phyloP scores from a whole-genome alignment of 148 eudicot species.

The Chenopodium suecicum region DNA sequence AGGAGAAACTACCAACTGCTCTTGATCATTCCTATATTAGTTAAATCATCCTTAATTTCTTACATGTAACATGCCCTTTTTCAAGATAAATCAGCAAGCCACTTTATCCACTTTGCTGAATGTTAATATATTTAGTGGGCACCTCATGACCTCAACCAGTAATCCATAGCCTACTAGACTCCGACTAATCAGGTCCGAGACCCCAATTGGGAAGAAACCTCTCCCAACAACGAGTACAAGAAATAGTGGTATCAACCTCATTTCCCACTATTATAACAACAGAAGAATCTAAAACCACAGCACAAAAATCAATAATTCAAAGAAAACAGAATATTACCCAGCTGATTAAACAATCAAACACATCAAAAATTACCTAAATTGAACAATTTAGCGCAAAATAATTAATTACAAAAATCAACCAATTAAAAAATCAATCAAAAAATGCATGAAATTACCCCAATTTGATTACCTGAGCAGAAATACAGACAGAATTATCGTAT shows the following conservation, averaged over 20 bases:
- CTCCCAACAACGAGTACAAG: no score
- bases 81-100: neutral
- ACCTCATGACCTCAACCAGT: neutral
- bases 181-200: no score
- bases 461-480: slow-evolving; percentile 20
- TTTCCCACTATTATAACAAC: neutral
- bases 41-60: neutral
- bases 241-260: neutral
- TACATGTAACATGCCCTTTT: neutral
- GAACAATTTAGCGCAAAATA: neutral
- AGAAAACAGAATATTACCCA: neutral
- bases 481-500: slow-evolving; percentile 35
- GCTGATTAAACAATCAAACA: neutral
- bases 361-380: neutral
- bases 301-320: neutral
- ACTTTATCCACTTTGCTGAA: no score
- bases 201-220: no score
- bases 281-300: neutral
- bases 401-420: neutral
- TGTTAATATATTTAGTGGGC: neutral
- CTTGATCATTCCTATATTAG: neutral
- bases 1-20: neutral
- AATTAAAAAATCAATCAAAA: neutral
- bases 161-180: neutral
- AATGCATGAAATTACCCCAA: neutral